Evolutionary conservation across 495 filamentous ascomycete genomes (phyloP), one percentile per base, ranked within the genome.

Genomic region (Trichocladium antarcticum): DNA sequence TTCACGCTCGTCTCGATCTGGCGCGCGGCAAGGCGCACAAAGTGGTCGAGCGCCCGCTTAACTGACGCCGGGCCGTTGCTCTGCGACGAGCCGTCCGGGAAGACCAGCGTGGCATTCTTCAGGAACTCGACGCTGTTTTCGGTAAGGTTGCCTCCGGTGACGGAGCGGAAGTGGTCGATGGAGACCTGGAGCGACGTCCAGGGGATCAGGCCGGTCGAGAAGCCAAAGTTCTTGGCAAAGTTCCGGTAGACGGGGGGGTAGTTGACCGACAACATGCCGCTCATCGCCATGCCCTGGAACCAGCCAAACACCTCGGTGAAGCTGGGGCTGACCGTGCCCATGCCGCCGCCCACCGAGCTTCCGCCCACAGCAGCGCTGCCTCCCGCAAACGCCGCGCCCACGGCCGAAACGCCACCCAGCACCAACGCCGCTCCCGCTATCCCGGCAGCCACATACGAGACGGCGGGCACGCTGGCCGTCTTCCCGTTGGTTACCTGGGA

Each of bases 271-370:
- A 96, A 66, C 92, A 97, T 96, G 45, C 92, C 92, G 61, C 89
- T 95, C 71, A 89, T 83, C 16, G 92, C 89, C 66, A 98, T 81
- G 24, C 81, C 81, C 68, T 97, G 92, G 67, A 97, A 95, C 77
- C 83, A 90, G 40, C 81, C 80, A 62, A 96, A 79, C 44, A 95
- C 81, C 58, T 95, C 87, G 39, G 72, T 77, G 65, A 96, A 95
- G 39, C 80, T 85, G 8, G 92, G 92, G 54, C 87, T 93, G 29
- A 82, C 64, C 1, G 84, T 76, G 11, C 80, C 69, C 28, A 75
- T 66, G n/a, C 84, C 86, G 15, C 78, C 73, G 28, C 73, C 73
- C 9, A 76, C 78, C 22, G 67, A 65, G 21, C 68, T 59, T 31
- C 66, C 59, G 17, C 63, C 57, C 0, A 56, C 60, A 5, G 65